Conservation (phyloP, 805 yeast species). For the Isabelozyma pseudorhagii region DNA sequence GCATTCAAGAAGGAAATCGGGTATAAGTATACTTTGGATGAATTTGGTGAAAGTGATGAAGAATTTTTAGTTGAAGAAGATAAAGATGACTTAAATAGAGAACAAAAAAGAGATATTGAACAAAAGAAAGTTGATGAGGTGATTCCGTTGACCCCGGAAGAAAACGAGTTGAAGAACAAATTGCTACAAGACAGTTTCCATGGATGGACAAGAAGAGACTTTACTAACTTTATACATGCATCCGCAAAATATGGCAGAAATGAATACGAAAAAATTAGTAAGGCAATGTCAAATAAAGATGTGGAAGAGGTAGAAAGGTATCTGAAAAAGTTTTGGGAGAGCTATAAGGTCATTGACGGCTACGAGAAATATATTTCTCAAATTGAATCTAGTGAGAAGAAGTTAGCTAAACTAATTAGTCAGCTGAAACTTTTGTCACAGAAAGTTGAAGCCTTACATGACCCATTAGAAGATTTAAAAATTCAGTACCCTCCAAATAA, state of each 20-base stretch:
- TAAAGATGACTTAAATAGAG: conserved; percentile 34
- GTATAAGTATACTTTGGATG: conserved; percentile 56
- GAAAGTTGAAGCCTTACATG: conserved; percentile 52
- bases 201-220: conserved; percentile 73
- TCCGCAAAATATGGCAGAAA: conserved; percentile 65
- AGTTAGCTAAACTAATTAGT: conserved; percentile 48
- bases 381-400: conserved; percentile 72
- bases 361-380: conserved; percentile 68
- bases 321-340: conserved; percentile 60
- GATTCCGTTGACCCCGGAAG: conserved; percentile 62
- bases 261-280: conserved; percentile 46
- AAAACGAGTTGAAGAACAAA: conserved; percentile 49
- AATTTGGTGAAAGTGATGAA: conserved; percentile 56
- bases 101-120: conserved; percentile 43
- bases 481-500: conserved; percentile 82
- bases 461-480: conserved; percentile 59
- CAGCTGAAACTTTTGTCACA: conserved; percentile 55
- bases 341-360: conserved; percentile 61
- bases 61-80: conserved; percentile 48
- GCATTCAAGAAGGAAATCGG: conserved; percentile 59
- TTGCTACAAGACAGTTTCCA: conserved; percentile 57
- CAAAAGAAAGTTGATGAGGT: conserved; percentile 54
- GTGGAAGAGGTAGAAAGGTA: conserved; percentile 59
- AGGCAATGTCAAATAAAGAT: conserved; percentile 54
- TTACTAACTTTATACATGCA: conserved; percentile 66